Conservation (phyloP, 2,329 filamentous ascomycete species). For the Helminthosporium solani region DNA sequence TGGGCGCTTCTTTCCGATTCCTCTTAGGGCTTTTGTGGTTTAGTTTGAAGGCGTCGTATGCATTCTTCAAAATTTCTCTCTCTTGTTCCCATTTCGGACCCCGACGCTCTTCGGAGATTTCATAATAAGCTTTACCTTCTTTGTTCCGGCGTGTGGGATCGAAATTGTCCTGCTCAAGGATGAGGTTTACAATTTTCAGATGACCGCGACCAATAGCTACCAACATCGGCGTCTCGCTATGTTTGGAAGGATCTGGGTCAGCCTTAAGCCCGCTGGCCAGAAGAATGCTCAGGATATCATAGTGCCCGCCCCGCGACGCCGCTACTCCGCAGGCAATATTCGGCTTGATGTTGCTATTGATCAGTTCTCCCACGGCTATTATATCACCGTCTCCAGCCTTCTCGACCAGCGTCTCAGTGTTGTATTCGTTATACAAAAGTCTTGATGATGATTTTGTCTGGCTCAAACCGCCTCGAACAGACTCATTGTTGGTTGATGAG, state of each 20-base stretch:
- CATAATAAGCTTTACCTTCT: slow-evolving; percentile 78
- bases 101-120: slow-evolving; percentile 78
- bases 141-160: slow-evolving; percentile 75
- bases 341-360: slow-evolving; percentile 53
- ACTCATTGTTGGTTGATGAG: slow-evolving; percentile 53
- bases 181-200: slow-evolving; percentile 76
- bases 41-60: slow-evolving; percentile 61
- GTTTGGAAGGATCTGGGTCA: slow-evolving; percentile 68
- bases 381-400: slow-evolving; percentile 53
- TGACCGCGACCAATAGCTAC: slow-evolving; percentile 90
- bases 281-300: slow-evolving; percentile 77
- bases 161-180: slow-evolving; percentile 76
- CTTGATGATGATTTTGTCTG: slow-evolving; percentile 43
- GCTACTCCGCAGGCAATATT: slow-evolving; percentile 88
- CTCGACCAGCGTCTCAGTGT: slow-evolving; percentile 50
- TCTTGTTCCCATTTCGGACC: slow-evolving; percentile 92
- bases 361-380: slow-evolving; percentile 50
- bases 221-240: slow-evolving; percentile 87
- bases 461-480: slow-evolving; percentile 22
- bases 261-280: slow-evolving; percentile 51
- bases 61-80: slow-evolving; percentile 73
- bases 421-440: slow-evolving; percentile 53
- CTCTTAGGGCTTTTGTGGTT: slow-evolving; percentile 38
- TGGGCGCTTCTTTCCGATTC: slow-evolving; percentile 36
- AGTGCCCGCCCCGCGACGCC: slow-evolving; percentile 87